Conservation (phyloP, 2,329 filamentous ascomycete genomes). For the Botrytis hyacinthi region DNA sequence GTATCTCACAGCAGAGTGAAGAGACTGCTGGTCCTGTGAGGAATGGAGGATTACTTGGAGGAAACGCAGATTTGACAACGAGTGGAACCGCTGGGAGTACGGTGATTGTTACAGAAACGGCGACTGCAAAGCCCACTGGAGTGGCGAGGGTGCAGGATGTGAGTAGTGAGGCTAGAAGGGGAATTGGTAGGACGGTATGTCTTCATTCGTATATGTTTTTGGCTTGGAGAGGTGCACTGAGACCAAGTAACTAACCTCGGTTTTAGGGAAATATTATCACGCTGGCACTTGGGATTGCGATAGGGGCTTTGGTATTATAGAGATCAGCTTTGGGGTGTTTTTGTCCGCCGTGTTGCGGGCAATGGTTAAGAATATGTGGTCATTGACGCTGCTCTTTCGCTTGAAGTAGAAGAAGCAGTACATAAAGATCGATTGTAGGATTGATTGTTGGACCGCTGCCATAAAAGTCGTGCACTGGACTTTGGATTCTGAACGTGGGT, state of each 20-base stretch:
- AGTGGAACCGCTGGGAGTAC: constrained; percentile 9
- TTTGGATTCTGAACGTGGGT: not conserved
- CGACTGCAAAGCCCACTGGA: not conserved
- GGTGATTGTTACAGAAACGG: not conserved
- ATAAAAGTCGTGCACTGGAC: not conserved
- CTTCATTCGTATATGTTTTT: not conserved
- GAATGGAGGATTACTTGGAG: not conserved
- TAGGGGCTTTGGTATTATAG: not conserved
- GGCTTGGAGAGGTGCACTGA: not conserved
- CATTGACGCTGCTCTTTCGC: not conserved
- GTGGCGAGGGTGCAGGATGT: not conserved
- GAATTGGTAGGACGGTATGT: not conserved
- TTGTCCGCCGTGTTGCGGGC: not conserved
- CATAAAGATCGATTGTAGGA: not conserved
- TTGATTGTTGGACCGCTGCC: not conserved
- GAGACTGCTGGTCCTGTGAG: not conserved
- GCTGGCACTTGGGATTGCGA: not conserved
- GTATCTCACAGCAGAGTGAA: not conserved
- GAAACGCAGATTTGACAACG: not conserved
- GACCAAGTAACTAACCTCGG: not conserved
- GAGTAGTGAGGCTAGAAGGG: not conserved
- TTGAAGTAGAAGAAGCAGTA: not conserved
- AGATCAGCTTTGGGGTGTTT: not conserved
- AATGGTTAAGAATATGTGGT: not conserved
- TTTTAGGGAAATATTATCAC: not conserved